Base-by-base conservation (phyloP, 345 rosid species). In the Geranium brycei region DNA sequence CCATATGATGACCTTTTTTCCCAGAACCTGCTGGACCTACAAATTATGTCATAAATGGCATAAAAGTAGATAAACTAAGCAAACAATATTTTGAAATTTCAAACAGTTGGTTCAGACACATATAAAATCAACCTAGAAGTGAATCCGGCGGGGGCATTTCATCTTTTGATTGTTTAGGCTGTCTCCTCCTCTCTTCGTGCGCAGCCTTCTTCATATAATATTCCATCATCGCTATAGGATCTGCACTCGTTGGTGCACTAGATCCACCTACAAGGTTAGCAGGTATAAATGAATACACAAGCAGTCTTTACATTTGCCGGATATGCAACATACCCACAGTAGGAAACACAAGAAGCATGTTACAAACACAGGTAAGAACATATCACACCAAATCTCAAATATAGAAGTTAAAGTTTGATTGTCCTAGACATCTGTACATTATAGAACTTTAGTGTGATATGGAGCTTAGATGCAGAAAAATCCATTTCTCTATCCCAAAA, bases 121-220 rank as follows among this genome's bases (percentile, higher is more conserved):
- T 69, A 65, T 63, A 65, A 75, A 31, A 51, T 57, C 62, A 69
- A 82, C 99, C 96, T 80, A 80, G 97, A 71, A 95, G 95, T 5
- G 95, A 88, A 55, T 89, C 79, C 73, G 99, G 99, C 0, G 97
- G 96, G 3, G 96, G 97, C 99, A 95, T 91, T 71, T 95, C 99
- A 77, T 91, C 97, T 71, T 95, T 95, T n/a, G 96, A 91, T 70
- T 82, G 88, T 76, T 79, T 95, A 68, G 97, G 97, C 76, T 81
- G 93, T 75, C 87, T 85, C 89, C 74, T 85, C 69, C 66, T 88
- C 81, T 91, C 99, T 80, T 95, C 99, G 67, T 76, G 87, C 57
- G 99, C 96, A 69, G 99, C 97, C 80, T 83, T 95, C 79, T 95
- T 95, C 96, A 87, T 70, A 82, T 88, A 95, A 70, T 84, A 95